Evolutionary conservation across 148 eudicot genomes (phyloP).

Genomic region (Rhododendron henanense): DNA sequence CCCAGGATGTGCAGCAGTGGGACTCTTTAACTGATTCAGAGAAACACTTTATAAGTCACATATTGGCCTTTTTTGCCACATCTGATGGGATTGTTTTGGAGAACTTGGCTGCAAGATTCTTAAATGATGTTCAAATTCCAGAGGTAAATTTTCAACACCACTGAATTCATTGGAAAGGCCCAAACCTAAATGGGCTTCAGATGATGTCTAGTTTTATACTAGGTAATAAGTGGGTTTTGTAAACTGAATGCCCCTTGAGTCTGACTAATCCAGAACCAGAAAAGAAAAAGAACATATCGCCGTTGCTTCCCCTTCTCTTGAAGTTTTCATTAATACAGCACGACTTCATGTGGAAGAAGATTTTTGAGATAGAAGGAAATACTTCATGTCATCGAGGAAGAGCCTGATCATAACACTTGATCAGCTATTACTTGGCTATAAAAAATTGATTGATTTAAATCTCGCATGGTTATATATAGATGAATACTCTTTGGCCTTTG

Average conservation of each 20-base stretch:
- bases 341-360: neutral
- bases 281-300: neutral
- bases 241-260: neutral
- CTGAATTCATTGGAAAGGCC: neutral
- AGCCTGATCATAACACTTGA: neutral
- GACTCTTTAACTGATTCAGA: conserved; percentile 48
- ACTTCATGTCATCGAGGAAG: neutral
- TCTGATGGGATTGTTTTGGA: conserved; percentile 91
- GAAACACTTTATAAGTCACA: conserved; percentile 69
- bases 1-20: conserved; percentile 76
- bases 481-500: neutral
- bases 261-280: neutral
- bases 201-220: neutral
- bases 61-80: conserved; percentile 82
- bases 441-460: neutral
- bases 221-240: neutral
- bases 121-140: conserved; percentile 71
- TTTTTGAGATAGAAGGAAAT: neutral
- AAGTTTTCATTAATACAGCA: neutral
- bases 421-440: neutral
- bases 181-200: neutral
- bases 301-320: neutral
- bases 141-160: conserved; percentile 42
- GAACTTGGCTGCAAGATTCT: conserved; percentile 70
- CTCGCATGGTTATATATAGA: neutral